A percentile compares a stretch with the other conserved stretches of the same genome.
Conservation (phyloP, 305 asterid species). For the Fraxinus paxiana region DNA sequence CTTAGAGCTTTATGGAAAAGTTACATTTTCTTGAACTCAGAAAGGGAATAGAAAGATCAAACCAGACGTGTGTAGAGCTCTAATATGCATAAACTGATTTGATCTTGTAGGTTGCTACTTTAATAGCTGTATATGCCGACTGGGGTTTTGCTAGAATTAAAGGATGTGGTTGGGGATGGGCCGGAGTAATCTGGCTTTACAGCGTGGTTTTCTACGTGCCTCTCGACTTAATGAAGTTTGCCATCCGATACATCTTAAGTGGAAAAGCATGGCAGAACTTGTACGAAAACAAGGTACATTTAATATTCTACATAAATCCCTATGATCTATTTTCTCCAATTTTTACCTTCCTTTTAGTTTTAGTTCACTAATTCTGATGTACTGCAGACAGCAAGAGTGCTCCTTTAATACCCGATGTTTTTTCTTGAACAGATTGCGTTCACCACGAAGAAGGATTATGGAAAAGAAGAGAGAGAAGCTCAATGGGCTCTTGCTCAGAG, state of each 20-base stretch:
- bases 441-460: slow-evolving; percentile 46
- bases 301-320: not conserved
- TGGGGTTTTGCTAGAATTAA: slow-evolving; percentile 55
- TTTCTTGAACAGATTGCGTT: slow-evolving; percentile 39
- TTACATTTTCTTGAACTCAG: not conserved
- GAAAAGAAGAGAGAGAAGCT: slow-evolving; percentile 53
- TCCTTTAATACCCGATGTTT: not conserved
- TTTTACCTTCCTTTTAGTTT: not conserved
- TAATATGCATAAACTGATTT: not conserved
- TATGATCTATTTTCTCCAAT: not conserved
- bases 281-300: slow-evolving; percentile 48
- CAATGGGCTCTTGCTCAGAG: slow-evolving; percentile 60
- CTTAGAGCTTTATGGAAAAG: not conserved
- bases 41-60: not conserved
- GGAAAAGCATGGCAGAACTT: slow-evolving; percentile 53
- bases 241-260: slow-evolving; percentile 46
- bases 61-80: not conserved
- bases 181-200: slow-evolving; percentile 70
- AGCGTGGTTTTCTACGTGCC: slow-evolving; percentile 53
- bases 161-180: slow-evolving; percentile 90
- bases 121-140: slow-evolving; percentile 52
- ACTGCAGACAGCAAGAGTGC: not conserved
- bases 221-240: slow-evolving; percentile 55
- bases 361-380: not conserved
- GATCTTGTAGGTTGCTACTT: slow-evolving; percentile 41